phyloP scores from a whole-genome alignment of 768 basidiomycete genomes.

The Tephrocybe sp. region DNA sequence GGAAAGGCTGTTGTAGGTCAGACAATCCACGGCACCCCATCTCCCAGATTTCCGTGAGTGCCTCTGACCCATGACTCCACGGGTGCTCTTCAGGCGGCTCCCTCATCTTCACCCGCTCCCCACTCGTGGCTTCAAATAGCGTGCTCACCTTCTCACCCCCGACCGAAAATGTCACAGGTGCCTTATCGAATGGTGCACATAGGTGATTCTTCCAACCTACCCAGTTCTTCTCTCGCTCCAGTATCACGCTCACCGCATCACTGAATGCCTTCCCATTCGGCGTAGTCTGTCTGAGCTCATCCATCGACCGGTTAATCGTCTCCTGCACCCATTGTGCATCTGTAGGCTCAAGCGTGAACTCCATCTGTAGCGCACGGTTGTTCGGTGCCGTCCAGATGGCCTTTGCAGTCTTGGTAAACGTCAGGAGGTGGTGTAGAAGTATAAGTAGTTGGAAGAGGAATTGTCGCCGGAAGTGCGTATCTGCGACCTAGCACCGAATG shows the following conservation, averaged over 20 bases:
- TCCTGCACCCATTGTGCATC: conserved; percentile 82
- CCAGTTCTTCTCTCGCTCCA: conserved; percentile 89
- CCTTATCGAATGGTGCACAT: conserved; percentile 78
- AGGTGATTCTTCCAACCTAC: conserved; percentile 86
- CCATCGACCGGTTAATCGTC: conserved; percentile 54
- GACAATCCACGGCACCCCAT: conserved; percentile 69
- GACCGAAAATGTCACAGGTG: conserved; percentile 54
- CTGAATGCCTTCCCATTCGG: conserved; percentile 78
- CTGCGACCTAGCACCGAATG: conserved; percentile 62
- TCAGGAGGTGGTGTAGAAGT: conserved; percentile 72
- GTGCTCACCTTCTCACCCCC: conserved; percentile 47
- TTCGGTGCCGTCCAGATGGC: conserved; percentile 57
- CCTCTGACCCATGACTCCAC: conserved; percentile 64
- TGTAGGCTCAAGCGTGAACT: conserved; percentile 68
- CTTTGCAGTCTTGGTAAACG: conserved; percentile 71
- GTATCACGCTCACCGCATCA: conserved; percentile 68
- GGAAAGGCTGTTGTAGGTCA: conserved; percentile 67
- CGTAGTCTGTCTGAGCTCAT: conserved; percentile 70
- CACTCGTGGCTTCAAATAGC: conserved; percentile 62
- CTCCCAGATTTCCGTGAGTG: conserved; percentile 81
- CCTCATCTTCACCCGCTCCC: conserved; percentile 51
- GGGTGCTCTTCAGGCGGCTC: conserved; percentile 62
- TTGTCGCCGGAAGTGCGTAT: conserved; percentile 91
- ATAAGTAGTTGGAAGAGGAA: conserved; percentile 85
- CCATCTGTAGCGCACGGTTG: conserved; percentile 82